These are phyloP conservation scores for Pinus tabuliformis DNA, from an alignment of 75 land plant species.

Conservation along the genomic window DNA sequence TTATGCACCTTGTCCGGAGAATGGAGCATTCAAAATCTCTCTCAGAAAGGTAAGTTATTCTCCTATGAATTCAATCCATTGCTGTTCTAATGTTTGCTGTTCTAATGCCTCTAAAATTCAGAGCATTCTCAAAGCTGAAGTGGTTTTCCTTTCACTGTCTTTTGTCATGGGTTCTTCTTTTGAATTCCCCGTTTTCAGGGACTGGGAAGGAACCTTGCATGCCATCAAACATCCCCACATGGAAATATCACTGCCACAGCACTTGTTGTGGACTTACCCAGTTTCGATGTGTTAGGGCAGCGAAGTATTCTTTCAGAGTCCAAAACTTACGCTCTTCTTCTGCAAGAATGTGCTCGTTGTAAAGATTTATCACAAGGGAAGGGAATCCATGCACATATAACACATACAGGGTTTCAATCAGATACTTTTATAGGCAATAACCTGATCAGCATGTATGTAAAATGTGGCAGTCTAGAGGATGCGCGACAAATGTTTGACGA, in stretches of 20 bases:
- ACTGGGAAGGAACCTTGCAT: constrained; percentile 20
- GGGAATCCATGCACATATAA: constrained; percentile 11
- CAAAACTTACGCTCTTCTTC: constrained; percentile 4
- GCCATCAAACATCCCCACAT: not conserved
- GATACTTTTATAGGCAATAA: constrained; percentile 16
- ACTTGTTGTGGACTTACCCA: constrained; percentile 4
- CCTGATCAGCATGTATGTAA: constrained; percentile 17
- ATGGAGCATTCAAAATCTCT: too few species aligned
- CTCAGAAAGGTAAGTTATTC: too few species aligned
- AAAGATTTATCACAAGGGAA: not conserved
- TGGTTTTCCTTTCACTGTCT: too few species aligned
- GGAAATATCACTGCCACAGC: not conserved
- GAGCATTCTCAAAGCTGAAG: too few species aligned
- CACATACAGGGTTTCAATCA: constrained; percentile 9
- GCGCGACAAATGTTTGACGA: constrained; percentile 35
- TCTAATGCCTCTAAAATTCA: too few species aligned
- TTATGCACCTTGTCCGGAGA: too few species aligned
- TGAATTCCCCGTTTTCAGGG: not conserved
- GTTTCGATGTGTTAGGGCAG: not conserved
- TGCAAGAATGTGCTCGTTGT: not conserved
- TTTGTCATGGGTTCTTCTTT: too few species aligned
- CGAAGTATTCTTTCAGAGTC: constrained; percentile 3
- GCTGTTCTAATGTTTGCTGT: too few species aligned
- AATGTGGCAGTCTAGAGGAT: constrained; percentile 9
- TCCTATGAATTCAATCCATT: too few species aligned